Percentiles rank a stretch among this genome's conserved stretches.
These are phyloP conservation scores for Myriosclerotinia curreyana DNA, from an alignment of 2,329 filamentous ascomycete species.

Conservation along the genomic window DNA sequence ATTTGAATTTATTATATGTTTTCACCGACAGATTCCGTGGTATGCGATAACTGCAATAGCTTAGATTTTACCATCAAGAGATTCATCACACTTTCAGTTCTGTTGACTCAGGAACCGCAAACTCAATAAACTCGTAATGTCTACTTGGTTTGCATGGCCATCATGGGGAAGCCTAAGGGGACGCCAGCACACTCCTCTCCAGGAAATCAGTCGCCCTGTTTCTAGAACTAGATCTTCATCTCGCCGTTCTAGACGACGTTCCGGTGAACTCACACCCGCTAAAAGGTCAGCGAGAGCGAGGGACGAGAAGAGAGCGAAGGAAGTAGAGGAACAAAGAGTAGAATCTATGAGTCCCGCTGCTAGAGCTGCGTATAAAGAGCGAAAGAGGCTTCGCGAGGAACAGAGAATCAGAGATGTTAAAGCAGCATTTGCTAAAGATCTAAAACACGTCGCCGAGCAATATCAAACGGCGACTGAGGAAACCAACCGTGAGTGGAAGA, in stretches of 20 bases:
- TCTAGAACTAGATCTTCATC: background rate
- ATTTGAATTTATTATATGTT: conserved; percentile 7
- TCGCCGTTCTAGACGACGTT: background rate
- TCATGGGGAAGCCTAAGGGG: background rate
- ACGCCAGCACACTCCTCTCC: too few species aligned
- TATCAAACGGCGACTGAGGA: background rate
- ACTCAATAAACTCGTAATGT: background rate
- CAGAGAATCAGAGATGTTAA: background rate
- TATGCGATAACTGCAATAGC: background rate
- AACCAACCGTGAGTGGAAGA: background rate
- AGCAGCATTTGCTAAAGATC: background rate
- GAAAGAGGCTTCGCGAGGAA: background rate
- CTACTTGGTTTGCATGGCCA: conserved; percentile 2
- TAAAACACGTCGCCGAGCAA: background rate
- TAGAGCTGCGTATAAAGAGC: conserved; percentile 7
- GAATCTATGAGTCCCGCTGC: background rate
- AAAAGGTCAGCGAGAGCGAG: background rate
- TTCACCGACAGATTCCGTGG: background rate
- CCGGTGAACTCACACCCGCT: background rate
- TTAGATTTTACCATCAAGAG: background rate
- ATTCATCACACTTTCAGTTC: background rate
- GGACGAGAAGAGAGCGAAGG: background rate
- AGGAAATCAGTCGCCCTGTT: too few species aligned
- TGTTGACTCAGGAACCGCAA: background rate
- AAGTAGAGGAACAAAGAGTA: background rate